Percentiles rank a stretch among this genome's conserved stretches.
Evolutionary conservation across 805 yeast genomes (phyloP).

Genomic region (Myxozyma geophila): DNA sequence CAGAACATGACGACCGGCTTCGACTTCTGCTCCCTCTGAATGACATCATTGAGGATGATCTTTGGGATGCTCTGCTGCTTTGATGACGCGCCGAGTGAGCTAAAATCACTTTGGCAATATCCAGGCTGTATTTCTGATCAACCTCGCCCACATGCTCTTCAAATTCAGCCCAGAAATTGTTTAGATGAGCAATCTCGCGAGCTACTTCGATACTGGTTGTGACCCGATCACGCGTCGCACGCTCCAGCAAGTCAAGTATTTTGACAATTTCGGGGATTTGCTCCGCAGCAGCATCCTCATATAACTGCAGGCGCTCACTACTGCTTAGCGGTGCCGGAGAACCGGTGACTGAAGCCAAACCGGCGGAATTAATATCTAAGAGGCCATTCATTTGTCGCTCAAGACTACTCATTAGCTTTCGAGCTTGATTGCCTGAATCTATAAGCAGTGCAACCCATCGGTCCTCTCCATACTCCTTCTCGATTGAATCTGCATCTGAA

Average conservation of each 20-base stretch:
- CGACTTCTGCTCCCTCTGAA: constrained; percentile 27
- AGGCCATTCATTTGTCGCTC: constrained; percentile 17
- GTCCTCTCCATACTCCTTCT: constrained; percentile 29
- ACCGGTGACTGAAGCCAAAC: neutral
- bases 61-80: constrained; percentile 18
- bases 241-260: constrained; percentile 18
- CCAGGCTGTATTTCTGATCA: constrained; percentile 22
- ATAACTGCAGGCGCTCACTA: neutral
- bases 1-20: constrained; percentile 27
- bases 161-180: constrained; percentile 22
- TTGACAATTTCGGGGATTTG: constrained; percentile 16
- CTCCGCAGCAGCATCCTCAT: constrained; percentile 15
- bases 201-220: constrained; percentile 11
- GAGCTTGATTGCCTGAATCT: constrained; percentile 18
- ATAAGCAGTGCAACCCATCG: constrained; percentile 23
- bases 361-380: neutral
- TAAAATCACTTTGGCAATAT: constrained; percentile 9
- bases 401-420: constrained; percentile 18
- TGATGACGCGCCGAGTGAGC: neutral
- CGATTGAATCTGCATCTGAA: constrained; percentile 4
- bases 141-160: constrained; percentile 21
- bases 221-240: constrained; percentile 16
- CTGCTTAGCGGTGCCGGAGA: constrained; percentile 1
- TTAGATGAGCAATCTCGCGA: constrained; percentile 19
- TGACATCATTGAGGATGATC: constrained; percentile 17